Base-by-base conservation (phyloP, 2,329 filamentous ascomycete species). In the Blastomyces gilchristii region DNA sequence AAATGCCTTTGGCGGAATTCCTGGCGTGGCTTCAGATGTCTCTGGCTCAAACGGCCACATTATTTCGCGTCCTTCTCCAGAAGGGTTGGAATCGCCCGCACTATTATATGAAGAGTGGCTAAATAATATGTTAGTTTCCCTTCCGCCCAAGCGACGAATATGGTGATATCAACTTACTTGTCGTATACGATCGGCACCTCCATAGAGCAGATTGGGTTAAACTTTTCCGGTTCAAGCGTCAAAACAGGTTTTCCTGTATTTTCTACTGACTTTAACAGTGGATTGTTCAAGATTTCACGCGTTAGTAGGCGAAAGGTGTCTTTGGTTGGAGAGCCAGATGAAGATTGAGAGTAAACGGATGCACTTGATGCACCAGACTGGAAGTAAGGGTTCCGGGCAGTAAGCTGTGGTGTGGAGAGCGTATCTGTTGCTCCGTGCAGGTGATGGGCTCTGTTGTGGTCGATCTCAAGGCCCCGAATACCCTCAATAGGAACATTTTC, bases 101-200 rank as follows among this genome's bases (percentile, higher is more conserved):
- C 72, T 71, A 43, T 69, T 68, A 54, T 71, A 70, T 0, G 64
- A 64, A 11, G 70, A 66, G 41, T 69, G 66, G 4, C 69, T 69
- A 62, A 39, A 53, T 67, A 14, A 31, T 39, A 49, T 50, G 66
- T 64, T 65, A 68, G 61, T 61, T 57, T 25, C n/a, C 12, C 16
- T 52, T 7, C 31, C n/a, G 34, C 22, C 18, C 28, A 58, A 58
- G 31, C 18, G 6, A 49, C 41, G 5, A 43, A 58, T 39, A 52
- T 12, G 14, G 25, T 16, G 18, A 39, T 31, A n/a, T 11, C 50
- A 12, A 58, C 71, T 67, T 68, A 73, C 72, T 68, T 69, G 9
- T 68, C 67, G 60, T 68, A 67, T 63, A 72, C 68, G 61, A 73
- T 68, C 54, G 72, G 70, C 16, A 73, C 69, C 57, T 72, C 68